phyloP scores from a whole-genome alignment of 2,329 filamentous ascomycete species.

The Aspergillus fumigatus region DNA sequence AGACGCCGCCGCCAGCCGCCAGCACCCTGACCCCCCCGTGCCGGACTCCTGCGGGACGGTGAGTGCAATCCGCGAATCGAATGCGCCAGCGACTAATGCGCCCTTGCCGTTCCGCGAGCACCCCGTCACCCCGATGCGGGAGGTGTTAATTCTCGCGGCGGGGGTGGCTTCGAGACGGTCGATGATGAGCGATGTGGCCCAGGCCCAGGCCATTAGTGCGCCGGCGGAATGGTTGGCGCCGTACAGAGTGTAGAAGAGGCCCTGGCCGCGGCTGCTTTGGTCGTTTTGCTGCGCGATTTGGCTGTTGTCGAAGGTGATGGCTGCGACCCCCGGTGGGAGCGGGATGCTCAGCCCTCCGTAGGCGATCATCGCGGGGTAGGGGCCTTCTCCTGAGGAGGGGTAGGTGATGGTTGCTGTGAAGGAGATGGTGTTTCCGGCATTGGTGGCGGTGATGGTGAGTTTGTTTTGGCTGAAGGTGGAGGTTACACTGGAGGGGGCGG shows the following conservation, averaged over 20 bases:
- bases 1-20: constrained; percentile 52
- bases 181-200: constrained; percentile 58
- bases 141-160: constrained; percentile 46
- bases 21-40: constrained; percentile 58
- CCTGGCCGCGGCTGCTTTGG: constrained; percentile 48
- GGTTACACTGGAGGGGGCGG: background rate
- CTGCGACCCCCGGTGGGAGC: constrained; percentile 51
- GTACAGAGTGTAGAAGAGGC: constrained; percentile 58
- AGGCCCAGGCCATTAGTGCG: constrained; percentile 59
- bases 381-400: constrained; percentile 36
- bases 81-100: constrained; percentile 57
- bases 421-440: background rate
- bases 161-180: constrained; percentile 53
- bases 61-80: constrained; percentile 56
- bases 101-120: constrained; percentile 64
- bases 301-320: constrained; percentile 57
- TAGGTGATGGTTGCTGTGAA: background rate
- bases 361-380: constrained; percentile 55
- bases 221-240: constrained; percentile 53
- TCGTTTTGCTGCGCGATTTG: constrained; percentile 50
- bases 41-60: constrained; percentile 61
- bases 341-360: constrained; percentile 54
- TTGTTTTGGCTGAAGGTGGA: background rate
- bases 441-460: background rate
- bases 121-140: constrained; percentile 54